Percentiles rank a stretch among this genome's conserved stretches.
Conservation (phyloP, 2,329 filamentous ascomycete species). For the Penicillium hordei region DNA sequence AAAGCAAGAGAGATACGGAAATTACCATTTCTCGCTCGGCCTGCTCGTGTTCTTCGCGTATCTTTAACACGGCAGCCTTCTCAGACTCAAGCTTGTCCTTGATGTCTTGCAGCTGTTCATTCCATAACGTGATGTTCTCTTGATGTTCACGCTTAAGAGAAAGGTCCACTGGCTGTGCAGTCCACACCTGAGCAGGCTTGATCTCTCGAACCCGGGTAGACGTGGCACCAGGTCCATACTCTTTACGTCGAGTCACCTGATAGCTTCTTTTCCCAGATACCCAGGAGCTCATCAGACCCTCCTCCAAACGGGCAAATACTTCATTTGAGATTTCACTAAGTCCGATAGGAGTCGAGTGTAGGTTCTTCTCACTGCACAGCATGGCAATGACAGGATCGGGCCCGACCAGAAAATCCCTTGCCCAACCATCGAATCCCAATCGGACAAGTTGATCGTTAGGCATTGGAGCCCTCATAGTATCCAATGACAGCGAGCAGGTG, state of each 20-base stretch:
- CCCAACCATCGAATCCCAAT: slow-evolving; percentile 75
- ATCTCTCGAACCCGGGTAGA: slow-evolving; percentile 68
- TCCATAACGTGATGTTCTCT: slow-evolving; percentile 48
- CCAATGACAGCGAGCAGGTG: slow-evolving; percentile 57
- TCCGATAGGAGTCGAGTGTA: slow-evolving; percentile 69
- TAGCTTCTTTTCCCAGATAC: slow-evolving; percentile 66
- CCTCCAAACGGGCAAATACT: slow-evolving; percentile 66
- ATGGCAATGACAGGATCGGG: slow-evolving; percentile 82
- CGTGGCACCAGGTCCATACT: slow-evolving; percentile 74
- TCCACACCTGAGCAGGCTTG: slow-evolving; percentile 67
- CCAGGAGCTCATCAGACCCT: slow-evolving; percentile 63
- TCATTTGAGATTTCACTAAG: slow-evolving; percentile 63
- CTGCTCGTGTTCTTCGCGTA: slow-evolving; percentile 25
- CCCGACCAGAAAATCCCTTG: slow-evolving; percentile 74
- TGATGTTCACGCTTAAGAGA: slow-evolving; percentile 60
- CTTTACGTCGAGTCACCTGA: slow-evolving; percentile 66
- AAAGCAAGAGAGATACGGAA: background rate
- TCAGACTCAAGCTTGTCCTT: slow-evolving; percentile 33
- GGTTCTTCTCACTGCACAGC: slow-evolving; percentile 71
- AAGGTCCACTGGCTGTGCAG: slow-evolving; percentile 69
- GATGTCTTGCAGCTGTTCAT: slow-evolving; percentile 41
- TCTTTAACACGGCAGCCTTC: slow-evolving; percentile 20
- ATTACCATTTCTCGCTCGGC: slow-evolving; percentile 47
- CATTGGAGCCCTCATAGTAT: slow-evolving; percentile 57
- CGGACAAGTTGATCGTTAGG: slow-evolving; percentile 54